Conservation (phyloP, 768 basidiomycete genomes). For the Phanerodontia chrysosporium region DNA sequence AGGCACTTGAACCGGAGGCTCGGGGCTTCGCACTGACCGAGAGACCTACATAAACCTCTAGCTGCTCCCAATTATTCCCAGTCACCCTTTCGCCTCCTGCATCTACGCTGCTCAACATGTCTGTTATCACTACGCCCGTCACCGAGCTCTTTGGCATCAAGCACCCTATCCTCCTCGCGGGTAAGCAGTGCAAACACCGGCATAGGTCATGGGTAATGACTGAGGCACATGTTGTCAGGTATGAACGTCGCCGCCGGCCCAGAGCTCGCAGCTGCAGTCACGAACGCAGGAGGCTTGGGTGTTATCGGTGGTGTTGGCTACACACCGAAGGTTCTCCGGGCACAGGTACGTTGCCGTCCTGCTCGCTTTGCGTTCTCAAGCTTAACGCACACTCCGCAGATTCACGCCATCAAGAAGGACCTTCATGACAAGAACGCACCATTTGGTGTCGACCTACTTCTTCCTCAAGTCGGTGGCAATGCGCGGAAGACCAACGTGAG, state of each 20-base stretch:
- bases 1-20: not conserved
- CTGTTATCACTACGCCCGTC: conserved; percentile 74
- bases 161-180: conserved; percentile 86
- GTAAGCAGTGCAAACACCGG: conserved; percentile 26
- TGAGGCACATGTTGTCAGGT: conserved; percentile 29
- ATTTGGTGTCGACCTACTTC: conserved; percentile 87
- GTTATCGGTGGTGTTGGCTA: conserved; percentile 90
- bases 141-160: conserved; percentile 86
- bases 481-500: conserved; percentile 89
- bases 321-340: conserved; percentile 74
- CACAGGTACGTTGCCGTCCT: conserved; percentile 47
- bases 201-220: not conserved
- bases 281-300: conserved; percentile 90
- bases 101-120: conserved; percentile 34
- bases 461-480: conserved; percentile 82
- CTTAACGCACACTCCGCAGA: conserved; percentile 36
- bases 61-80: not conserved
- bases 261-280: conserved; percentile 89
- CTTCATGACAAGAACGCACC: conserved; percentile 73
- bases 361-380: not conserved
- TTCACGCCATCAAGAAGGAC: conserved; percentile 65
- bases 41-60: not conserved
- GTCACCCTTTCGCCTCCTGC: not conserved
- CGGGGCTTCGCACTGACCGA: not conserved
- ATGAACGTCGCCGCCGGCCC: conserved; percentile 71